phyloP scores from a whole-genome alignment of 768 basidiomycete species.

The Suillus subaureus region DNA sequence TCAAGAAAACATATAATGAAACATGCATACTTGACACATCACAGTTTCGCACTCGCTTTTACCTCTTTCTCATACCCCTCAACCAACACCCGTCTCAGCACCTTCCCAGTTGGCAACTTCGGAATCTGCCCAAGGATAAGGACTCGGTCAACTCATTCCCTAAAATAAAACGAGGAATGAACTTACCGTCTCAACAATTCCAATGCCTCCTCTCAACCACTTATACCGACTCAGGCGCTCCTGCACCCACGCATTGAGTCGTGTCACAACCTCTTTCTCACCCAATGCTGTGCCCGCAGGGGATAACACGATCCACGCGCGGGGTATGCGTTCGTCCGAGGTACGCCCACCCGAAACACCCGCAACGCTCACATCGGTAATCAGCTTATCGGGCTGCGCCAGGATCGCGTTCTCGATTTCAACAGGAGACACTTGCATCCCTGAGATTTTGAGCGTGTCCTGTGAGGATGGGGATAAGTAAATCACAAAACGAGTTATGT shows the following conservation, averaged over 20 bases:
- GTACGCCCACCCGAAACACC: constrained; percentile 71
- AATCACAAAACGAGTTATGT: constrained; percentile 19
- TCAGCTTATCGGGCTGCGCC: constrained; percentile 56
- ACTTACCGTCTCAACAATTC: constrained; percentile 58
- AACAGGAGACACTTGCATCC: constrained; percentile 69
- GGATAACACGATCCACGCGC: constrained; percentile 75
- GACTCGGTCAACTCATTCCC: not conserved
- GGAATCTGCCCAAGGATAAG: constrained; percentile 48
- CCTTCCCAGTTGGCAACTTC: constrained; percentile 68
- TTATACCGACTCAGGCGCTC: constrained; percentile 68
- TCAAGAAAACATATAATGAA: not conserved
- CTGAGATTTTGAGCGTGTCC: constrained; percentile 76
- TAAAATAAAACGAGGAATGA: not conserved
- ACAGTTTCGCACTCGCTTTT: constrained; percentile 21
- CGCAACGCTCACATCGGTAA: constrained; percentile 64
- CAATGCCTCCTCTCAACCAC: constrained; percentile 68
- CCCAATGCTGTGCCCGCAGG: constrained; percentile 51
- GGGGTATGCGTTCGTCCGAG: constrained; percentile 65
- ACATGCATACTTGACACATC: not conserved
- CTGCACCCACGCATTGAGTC: constrained; percentile 57
- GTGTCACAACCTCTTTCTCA: constrained; percentile 37
- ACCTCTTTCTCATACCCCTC: constrained; percentile 47
- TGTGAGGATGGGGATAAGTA: constrained; percentile 21
- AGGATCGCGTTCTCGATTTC: constrained; percentile 68
- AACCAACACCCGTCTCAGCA: constrained; percentile 56